phyloP scores from a whole-genome alignment of 345 rosid genomes.

The Clausena lansium region DNA sequence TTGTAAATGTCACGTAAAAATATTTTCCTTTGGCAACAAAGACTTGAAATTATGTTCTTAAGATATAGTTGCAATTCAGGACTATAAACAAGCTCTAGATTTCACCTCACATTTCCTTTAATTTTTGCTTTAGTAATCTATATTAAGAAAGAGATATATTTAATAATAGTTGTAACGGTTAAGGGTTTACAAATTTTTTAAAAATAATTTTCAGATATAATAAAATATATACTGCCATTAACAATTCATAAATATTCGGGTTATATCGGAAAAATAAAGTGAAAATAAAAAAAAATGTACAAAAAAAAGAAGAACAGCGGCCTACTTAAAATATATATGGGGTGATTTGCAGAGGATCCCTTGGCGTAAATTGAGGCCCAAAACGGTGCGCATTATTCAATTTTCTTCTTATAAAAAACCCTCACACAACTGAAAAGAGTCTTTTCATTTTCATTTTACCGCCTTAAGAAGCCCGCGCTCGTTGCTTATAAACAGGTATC shows the following conservation, averaged over 20 bases:
- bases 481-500: background rate
- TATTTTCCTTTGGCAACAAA: background rate
- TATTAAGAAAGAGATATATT: background rate
- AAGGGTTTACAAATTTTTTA: background rate
- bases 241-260: background rate
- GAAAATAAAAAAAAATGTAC: background rate
- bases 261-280: background rate
- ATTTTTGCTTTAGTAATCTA: background rate
- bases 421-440: too few relatives aligned
- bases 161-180: background rate
- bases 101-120: background rate
- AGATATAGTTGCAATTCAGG: background rate
- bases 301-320: background rate
- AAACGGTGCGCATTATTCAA: background rate
- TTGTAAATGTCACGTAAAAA: background rate
- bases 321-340: too few relatives aligned
- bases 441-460: constrained; percentile 3
- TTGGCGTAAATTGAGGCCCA: background rate
- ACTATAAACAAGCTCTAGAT: background rate
- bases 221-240: background rate
- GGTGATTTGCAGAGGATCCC: background rate
- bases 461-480: constrained; percentile 14
- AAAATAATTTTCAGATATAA: too few relatives aligned
- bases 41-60: too few relatives aligned
- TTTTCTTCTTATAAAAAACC: background rate